These are phyloP conservation scores for Metarhizium guizhouense DNA, from an alignment of 2,329 filamentous ascomycete species.

Conservation along the genomic window DNA sequence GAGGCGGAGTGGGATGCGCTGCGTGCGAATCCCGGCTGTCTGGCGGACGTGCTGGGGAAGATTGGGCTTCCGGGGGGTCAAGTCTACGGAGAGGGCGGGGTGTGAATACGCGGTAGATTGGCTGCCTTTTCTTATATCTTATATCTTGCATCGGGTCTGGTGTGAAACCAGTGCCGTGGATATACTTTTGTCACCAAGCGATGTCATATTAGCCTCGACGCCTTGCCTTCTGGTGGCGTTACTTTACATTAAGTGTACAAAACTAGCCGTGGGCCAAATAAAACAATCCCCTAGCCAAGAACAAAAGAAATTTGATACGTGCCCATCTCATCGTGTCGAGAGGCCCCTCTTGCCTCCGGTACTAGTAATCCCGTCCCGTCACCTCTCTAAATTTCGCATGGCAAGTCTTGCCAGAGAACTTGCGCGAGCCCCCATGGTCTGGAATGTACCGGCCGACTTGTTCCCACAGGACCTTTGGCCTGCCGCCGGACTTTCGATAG, in stretches of 20 bases:
- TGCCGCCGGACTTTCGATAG: conserved; percentile 15
- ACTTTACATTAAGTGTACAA: too few relatives aligned
- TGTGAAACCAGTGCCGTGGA: too few relatives aligned
- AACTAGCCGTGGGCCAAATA: too few relatives aligned
- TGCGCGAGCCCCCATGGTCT: conserved; percentile 44
- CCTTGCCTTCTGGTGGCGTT: too few relatives aligned
- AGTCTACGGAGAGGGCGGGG: neutral
- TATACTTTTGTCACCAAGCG: too few relatives aligned
- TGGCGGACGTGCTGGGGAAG: conserved; percentile 10
- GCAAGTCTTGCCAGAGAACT: conserved; percentile 50
- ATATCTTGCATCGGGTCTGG: too few relatives aligned
- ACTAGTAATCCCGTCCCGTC: neutral
- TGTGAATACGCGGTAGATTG: neutral
- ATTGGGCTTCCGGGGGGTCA: conserved; percentile 20
- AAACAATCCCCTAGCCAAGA: too few relatives aligned
- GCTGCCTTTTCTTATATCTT: too few relatives aligned
- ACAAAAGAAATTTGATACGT: too few relatives aligned
- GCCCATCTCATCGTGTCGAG: too few relatives aligned
- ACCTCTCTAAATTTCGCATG: conserved; percentile 36
- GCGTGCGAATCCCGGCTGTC: conserved; percentile 20
- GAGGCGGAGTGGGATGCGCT: conserved; percentile 48
- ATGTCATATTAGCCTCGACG: too few relatives aligned
- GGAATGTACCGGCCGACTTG: conserved; percentile 44
- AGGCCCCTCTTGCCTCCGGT: neutral
- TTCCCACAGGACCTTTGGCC: conserved; percentile 49